Evolutionary conservation across 164 flowering plant genomes (phyloP).

Genomic region (Vitis rotundifolia): DNA sequence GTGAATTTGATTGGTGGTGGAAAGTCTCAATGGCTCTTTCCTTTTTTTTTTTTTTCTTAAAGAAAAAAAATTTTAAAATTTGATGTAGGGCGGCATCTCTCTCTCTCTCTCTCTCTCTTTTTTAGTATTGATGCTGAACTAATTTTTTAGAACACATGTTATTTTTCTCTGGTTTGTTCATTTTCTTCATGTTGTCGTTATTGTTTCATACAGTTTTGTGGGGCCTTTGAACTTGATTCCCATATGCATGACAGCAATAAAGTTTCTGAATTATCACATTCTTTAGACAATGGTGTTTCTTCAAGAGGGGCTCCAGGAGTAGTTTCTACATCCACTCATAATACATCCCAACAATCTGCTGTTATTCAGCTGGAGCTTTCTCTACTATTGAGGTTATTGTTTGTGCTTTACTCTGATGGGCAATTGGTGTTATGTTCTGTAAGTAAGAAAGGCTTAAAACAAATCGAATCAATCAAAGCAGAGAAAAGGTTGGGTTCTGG

Average conservation of each 20-base stretch:
- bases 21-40: not conserved
- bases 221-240: conserved; percentile 51
- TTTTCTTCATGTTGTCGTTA: not conserved
- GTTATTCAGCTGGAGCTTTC: conserved; percentile 75
- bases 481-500: conserved; percentile 64
- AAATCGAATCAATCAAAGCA: conserved; percentile 59
- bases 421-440: conserved; percentile 67
- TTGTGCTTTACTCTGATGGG: conserved; percentile 75
- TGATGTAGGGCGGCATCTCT: not conserved
- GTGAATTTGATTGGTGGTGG: not conserved
- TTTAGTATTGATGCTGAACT: not conserved
- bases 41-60: too few relatives aligned
- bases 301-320: conserved; percentile 32
- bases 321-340: conserved; percentile 18
- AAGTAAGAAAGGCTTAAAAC: conserved; percentile 85
- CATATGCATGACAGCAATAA: conserved; percentile 21
- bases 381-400: conserved; percentile 57
- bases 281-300: conserved; percentile 61
- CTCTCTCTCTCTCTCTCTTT: not conserved
- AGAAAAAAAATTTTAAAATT: too few relatives aligned
- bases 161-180: not conserved
- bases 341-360: conserved; percentile 29
- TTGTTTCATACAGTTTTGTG: conserved; percentile 56
- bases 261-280: conserved; percentile 26
- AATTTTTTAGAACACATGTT: not conserved